Conservation (phyloP, 768 basidiomycete genomes). For the Agrocybe chaxingu region DNA sequence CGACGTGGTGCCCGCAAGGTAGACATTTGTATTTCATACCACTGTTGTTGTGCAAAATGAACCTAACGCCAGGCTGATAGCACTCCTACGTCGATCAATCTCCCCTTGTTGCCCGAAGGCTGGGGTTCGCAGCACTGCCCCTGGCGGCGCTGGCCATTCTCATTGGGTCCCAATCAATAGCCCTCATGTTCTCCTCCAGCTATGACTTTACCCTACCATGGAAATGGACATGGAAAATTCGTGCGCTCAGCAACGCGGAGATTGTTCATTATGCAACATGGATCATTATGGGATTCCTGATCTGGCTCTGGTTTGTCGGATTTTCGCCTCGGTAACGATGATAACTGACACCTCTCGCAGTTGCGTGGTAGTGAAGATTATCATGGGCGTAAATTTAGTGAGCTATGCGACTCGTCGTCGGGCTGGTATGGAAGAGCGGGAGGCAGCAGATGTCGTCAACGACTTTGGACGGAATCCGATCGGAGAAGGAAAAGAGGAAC, state of each 20-base stretch:
- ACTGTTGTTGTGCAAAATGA: not conserved
- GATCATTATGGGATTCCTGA: constrained; percentile 58
- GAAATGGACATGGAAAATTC: constrained; percentile 47
- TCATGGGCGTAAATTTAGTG: constrained; percentile 86
- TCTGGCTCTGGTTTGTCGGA: constrained; percentile 78
- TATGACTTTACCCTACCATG: constrained; percentile 33
- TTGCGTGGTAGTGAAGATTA: constrained; percentile 83
- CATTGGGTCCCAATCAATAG: constrained; percentile 70
- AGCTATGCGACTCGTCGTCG: constrained; percentile 77
- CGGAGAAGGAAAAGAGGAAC: constrained; percentile 86
- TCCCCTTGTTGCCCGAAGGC: constrained; percentile 86
- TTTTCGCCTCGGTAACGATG: not conserved
- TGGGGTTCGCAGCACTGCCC: constrained; percentile 92
- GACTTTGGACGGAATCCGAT: constrained; percentile 89
- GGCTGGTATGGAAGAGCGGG: constrained; percentile 75
- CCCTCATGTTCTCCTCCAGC: constrained; percentile 53
- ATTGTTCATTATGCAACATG: constrained; percentile 58
- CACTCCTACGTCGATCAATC: constrained; percentile 95
- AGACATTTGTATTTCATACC: constrained; percentile 1
- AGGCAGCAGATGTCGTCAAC: constrained; percentile 73
- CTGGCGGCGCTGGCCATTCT: constrained; percentile 81
- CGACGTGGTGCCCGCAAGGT: constrained; percentile 72
- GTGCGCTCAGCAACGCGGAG: constrained; percentile 44
- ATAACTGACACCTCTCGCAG: constrained; percentile 31
- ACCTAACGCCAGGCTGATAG: constrained; percentile 30